Evolutionary conservation across 169 alveolate species (phyloP).

Genomic region (Cyclospora cayetanensis): DNA sequence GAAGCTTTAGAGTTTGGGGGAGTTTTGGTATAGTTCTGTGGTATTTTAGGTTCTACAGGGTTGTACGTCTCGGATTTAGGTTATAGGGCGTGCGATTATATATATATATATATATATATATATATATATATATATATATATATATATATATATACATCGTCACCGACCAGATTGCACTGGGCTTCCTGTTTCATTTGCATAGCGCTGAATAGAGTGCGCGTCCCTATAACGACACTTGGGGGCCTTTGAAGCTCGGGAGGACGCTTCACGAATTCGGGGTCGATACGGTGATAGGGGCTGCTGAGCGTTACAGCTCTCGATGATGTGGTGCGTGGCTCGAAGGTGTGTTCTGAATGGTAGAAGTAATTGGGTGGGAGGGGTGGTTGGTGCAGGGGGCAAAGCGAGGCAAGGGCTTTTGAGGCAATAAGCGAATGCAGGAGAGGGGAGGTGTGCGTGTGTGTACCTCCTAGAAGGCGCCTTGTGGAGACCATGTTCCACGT

Average conservation of each 20-base stretch:
- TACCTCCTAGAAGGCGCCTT: no score
- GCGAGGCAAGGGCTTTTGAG: no score
- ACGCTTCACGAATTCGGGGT: no score
- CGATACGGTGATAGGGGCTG: not conserved
- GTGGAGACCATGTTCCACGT: no score
- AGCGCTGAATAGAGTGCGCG: no score
- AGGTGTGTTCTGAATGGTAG: no score
- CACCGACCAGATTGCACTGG: not conserved
- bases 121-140: not conserved
- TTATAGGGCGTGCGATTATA: not conserved
- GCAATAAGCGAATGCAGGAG: no score
- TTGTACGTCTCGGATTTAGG: not conserved
- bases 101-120: no score
- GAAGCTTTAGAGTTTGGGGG: not conserved
- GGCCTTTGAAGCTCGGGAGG: not conserved
- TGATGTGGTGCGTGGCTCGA: no score
- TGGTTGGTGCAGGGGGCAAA: no score
- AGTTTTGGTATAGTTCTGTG: not conserved
- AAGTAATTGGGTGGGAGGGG: no score
- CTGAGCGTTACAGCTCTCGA: not conserved
- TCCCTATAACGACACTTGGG: not conserved
- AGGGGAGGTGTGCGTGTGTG: no score
- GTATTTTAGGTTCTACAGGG: not conserved
- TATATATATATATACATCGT: not conserved
- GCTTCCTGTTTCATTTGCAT: not conserved